Evolutionary conservation across 2,329 filamentous ascomycete species (phyloP).

Genomic region (Pseudogymnoascus sp.): DNA sequence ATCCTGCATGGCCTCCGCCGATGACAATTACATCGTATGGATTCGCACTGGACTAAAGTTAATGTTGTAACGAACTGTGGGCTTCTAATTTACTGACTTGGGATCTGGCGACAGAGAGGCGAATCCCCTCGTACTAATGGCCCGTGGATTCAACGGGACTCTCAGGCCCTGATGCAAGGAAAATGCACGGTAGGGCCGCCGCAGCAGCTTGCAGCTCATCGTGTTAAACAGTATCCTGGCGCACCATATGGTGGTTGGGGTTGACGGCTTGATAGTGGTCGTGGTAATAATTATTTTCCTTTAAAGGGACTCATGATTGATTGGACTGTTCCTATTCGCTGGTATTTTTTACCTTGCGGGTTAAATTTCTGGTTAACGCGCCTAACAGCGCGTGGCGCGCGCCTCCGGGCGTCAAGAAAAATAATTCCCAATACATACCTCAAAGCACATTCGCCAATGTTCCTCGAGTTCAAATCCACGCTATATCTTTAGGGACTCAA

Average conservation of each 20-base stretch:
- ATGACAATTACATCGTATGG: conserved; percentile 90
- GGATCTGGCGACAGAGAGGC: neutral
- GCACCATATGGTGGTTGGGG: neutral
- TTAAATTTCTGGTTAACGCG: neutral
- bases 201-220: conserved; percentile 1
- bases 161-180: neutral
- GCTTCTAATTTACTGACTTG: neutral
- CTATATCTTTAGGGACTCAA: neutral
- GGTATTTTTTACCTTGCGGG: conserved; percentile 3
- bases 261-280: neutral
- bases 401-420: neutral
- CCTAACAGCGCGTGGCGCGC: neutral
- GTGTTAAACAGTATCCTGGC: neutral
- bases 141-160: neutral
- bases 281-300: neutral
- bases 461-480: neutral
- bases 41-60: neutral
- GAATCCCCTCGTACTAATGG: neutral
- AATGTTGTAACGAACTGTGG: neutral
- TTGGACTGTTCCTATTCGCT: neutral
- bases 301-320: neutral
- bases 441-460: neutral
- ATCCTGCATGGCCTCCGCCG: conserved; percentile 89
- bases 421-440: neutral
- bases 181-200: neutral